Conservation (phyloP, 2,329 filamentous ascomycete species). For the Trichophyton mentagrophytes region DNA sequence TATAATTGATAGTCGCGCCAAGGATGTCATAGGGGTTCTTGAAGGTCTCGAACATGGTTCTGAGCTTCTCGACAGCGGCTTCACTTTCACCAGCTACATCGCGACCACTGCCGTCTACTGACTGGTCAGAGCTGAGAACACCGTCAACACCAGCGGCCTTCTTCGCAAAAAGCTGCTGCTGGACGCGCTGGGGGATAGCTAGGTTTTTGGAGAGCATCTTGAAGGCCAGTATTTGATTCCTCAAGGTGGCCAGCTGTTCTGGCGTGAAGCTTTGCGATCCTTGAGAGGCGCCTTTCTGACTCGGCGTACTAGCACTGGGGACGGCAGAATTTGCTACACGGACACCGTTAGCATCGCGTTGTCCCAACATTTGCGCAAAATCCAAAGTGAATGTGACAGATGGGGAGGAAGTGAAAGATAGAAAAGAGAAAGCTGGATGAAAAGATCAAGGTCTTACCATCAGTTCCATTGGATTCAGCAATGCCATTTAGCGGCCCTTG, state of each 20-base stretch:
- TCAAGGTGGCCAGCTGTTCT: constrained; percentile 65
- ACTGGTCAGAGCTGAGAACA: constrained; percentile 27
- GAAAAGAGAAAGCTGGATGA: constrained; percentile 7
- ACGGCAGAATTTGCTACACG: constrained; percentile 11
- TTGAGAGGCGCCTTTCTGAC: constrained; percentile 21
- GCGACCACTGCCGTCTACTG: constrained; percentile 27
- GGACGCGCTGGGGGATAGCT: constrained; percentile 63
- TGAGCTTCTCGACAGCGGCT: constrained; percentile 17
- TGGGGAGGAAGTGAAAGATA: neutral
- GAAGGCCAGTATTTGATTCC: constrained; percentile 83
- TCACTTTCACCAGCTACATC: constrained; percentile 2
- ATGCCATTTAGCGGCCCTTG: constrained; percentile 29
- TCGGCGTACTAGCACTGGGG: constrained; percentile 11
- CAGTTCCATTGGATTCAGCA: constrained; percentile 27
- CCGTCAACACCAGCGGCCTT: constrained; percentile 21
- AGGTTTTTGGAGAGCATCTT: constrained; percentile 80
- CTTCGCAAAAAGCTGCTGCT: constrained; percentile 67
- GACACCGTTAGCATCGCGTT: constrained; percentile 14
- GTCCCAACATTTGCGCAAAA: constrained; percentile 16
- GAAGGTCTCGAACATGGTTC: constrained; percentile 54
- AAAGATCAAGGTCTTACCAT: constrained; percentile 22
- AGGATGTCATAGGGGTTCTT: constrained; percentile 56
- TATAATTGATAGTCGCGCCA: constrained; percentile 56
- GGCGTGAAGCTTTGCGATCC: constrained; percentile 53
- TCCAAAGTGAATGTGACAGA: neutral